phyloP scores from a whole-genome alignment of 2,329 filamentous ascomycete species.

The Colletotrichum magnum region DNA sequence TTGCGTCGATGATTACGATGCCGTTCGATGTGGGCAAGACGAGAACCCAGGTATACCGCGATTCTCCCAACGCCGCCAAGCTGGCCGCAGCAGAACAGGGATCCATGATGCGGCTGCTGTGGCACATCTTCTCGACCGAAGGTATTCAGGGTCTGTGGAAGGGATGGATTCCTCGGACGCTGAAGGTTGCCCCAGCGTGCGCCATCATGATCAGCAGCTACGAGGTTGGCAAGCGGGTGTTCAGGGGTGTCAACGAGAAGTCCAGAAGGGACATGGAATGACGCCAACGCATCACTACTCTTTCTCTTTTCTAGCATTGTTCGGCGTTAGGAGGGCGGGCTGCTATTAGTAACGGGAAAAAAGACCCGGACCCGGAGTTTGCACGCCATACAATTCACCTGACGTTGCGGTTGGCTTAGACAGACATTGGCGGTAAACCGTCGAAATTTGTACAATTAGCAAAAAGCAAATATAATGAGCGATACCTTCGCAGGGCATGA shows the following conservation, averaged over 20 bases:
- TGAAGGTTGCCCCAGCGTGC: conserved; percentile 96
- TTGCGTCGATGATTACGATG: conserved; percentile 90
- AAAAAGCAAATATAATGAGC: conserved; percentile 33
- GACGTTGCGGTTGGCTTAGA: conserved; percentile 27
- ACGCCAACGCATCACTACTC: conserved; percentile 22
- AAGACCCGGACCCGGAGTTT: conserved; percentile 29
- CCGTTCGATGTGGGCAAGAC: conserved; percentile 99
- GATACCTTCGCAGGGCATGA: conserved; percentile 29
- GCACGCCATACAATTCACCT: conserved; percentile 22
- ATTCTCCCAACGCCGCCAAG: conserved; percentile 59
- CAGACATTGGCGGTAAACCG: conserved; percentile 26
- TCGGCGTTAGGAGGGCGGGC: conserved; percentile 36
- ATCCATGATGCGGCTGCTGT: conserved; percentile 86
- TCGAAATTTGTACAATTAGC: conserved; percentile 25
- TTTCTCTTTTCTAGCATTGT: conserved; percentile 30
- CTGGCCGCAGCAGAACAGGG: conserved; percentile 76
- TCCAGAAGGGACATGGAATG: conserved; percentile 42
- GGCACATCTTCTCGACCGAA: conserved; percentile 91
- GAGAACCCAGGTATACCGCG: conserved; percentile 85
- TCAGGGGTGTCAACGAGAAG: conserved; percentile 78
- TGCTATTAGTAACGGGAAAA: conserved; percentile 21
- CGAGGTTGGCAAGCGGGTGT: conserved; percentile 93
- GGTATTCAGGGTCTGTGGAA: conserved; percentile 86
- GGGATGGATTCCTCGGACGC: conserved; percentile 90
- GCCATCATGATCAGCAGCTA: conserved; percentile 99